These are phyloP conservation scores for Cordyceps cicadae DNA, from an alignment of 2,329 filamentous ascomycete species.

Conservation along the genomic window DNA sequence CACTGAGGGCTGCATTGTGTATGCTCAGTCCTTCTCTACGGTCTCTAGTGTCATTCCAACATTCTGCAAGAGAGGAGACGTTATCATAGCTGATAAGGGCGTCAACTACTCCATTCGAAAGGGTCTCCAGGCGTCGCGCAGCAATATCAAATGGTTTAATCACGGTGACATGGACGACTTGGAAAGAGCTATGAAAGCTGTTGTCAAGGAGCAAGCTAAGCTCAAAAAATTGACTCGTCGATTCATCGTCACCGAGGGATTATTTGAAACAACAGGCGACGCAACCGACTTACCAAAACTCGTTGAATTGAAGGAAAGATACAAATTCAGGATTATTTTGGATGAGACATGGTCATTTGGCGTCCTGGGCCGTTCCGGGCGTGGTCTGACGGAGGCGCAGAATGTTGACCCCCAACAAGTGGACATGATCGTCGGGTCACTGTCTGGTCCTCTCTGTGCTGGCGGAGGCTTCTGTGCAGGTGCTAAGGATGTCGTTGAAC, in stretches of 20 bases:
- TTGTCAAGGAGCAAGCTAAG: slow-evolving; percentile 76
- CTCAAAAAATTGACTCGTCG: slow-evolving; percentile 82
- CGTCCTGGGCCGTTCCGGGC: slow-evolving; percentile 81
- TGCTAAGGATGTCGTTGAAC: slow-evolving; percentile 82
- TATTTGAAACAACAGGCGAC: slow-evolving; percentile 89
- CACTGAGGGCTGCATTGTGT: slow-evolving; percentile 83
- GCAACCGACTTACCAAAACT: slow-evolving; percentile 77
- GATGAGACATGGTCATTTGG: slow-evolving; percentile 98
- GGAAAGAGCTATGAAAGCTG: slow-evolving; percentile 73
- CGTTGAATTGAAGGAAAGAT: slow-evolving; percentile 87
- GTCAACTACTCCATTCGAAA: slow-evolving; percentile 93
- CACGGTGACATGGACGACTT: slow-evolving; percentile 95
- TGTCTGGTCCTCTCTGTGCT: slow-evolving; percentile 81
- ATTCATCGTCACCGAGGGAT: slow-evolving; percentile 91
- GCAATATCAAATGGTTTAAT: slow-evolving; percentile 86
- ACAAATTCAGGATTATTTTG: slow-evolving; percentile 96
- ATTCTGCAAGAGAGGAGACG: slow-evolving; percentile 93
- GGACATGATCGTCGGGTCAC: slow-evolving; percentile 93
- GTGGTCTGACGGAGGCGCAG: slow-evolving; percentile 89
- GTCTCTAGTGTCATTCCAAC: slow-evolving; percentile 95
- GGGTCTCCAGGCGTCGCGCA: slow-evolving; percentile 85
- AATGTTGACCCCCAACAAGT: slow-evolving; percentile 90
- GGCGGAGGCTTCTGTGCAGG: slow-evolving; percentile 96
- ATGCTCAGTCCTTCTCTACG: slow-evolving; percentile 91
- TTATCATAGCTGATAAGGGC: slow-evolving; percentile 90